These are phyloP conservation scores for Ustilago hordei DNA, from an alignment of 1,284 basidiomycete species.

Conservation along the genomic window DNA sequence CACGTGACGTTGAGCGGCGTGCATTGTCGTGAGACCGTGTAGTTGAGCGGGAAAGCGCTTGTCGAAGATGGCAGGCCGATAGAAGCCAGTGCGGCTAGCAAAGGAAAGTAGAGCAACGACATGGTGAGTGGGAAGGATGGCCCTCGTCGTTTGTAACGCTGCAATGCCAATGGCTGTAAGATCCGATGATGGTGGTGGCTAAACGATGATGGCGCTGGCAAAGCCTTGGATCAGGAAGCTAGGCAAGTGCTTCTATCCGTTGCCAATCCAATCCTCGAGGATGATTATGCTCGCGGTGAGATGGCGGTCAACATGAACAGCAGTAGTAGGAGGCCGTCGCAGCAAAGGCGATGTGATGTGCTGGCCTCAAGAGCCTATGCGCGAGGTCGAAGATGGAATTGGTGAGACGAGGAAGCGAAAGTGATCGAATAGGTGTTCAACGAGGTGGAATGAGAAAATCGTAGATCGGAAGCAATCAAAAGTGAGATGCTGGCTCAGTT, in stretches of 20 bases:
- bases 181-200: neutral
- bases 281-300: neutral
- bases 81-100: conserved; percentile 16
- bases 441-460: neutral
- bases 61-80: conserved; percentile 10
- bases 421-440: neutral
- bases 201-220: neutral
- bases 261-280: neutral
- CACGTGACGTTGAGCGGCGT: conserved; percentile 59
- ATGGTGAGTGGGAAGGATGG: conserved; percentile 10
- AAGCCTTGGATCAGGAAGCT: neutral
- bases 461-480: neutral
- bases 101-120: conserved; percentile 14
- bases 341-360: neutral
- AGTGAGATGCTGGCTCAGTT: neutral
- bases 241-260: neutral
- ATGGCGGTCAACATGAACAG: neutral
- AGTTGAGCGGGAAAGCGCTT: conserved; percentile 28
- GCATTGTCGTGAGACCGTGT: conserved; percentile 52
- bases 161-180: neutral
- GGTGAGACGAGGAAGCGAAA: neutral
- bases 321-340: neutral
- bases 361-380: neutral
- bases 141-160: neutral
- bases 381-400: neutral